Evolutionary conservation across 1,284 basidiomycete genomes (phyloP).

Genomic region (Wallemia hederae): DNA sequence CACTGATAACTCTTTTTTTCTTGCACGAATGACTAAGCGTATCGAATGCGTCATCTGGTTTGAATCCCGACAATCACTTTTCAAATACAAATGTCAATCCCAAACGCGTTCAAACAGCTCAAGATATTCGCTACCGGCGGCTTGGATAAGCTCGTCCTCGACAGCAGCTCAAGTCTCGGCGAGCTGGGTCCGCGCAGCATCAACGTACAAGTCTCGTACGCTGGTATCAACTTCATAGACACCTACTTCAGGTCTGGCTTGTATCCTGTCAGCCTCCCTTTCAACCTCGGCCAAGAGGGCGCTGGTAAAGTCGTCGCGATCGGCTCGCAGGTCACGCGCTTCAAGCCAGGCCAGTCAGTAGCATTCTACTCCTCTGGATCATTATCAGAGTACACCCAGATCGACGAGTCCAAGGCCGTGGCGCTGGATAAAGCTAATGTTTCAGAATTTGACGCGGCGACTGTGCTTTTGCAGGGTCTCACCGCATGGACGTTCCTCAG

Average conservation of each 20-base stretch:
- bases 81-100: too few species aligned
- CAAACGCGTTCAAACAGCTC: not conserved
- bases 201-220: conserved; percentile 8
- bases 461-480: not conserved
- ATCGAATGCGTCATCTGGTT: too few species aligned
- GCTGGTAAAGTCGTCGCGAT: conserved; percentile 44
- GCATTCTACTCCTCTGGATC: conserved; percentile 1
- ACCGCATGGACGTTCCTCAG: not conserved
- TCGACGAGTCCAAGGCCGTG: conserved; percentile 7
- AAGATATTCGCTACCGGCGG: not conserved
- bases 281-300: conserved; percentile 44
- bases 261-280: conserved; percentile 31
- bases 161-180: not conserved
- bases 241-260: conserved; percentile 31
- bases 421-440: not conserved
- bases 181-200: not conserved
- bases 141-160: not conserved
- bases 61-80: too few species aligned
- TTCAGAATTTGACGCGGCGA: not conserved
- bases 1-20: not conserved
- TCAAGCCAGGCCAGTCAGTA: conserved; percentile 5
- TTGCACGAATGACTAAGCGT: not conserved
- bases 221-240: conserved; percentile 23
- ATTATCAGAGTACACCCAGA: conserved; percentile 1
- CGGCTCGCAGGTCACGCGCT: conserved; percentile 20